phyloP scores from a whole-genome alignment of 2,329 filamentous ascomycete species.

The Colletotrichum filicis region DNA sequence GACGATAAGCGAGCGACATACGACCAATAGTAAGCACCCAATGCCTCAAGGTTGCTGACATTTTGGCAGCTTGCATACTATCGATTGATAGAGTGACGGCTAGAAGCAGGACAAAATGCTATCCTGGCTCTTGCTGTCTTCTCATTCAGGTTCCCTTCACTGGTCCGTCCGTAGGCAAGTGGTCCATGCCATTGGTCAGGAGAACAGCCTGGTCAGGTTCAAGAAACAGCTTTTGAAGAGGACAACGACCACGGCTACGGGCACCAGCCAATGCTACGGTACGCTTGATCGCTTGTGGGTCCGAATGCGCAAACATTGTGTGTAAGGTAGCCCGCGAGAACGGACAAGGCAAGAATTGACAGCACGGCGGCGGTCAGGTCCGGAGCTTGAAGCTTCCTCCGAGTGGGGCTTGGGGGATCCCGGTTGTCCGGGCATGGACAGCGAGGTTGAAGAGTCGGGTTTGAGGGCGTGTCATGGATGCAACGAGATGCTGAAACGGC shows the following conservation, averaged over 20 bases:
- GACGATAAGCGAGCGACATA: not conserved
- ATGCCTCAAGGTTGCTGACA: not conserved
- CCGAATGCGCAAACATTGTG: not conserved
- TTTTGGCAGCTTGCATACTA: not conserved
- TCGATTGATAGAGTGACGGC: not conserved
- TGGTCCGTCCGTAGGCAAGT: not conserved
- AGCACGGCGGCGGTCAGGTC: not conserved
- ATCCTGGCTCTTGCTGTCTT: not conserved
- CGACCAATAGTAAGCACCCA: not conserved
- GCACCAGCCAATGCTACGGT: not conserved
- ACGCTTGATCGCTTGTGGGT: not conserved
- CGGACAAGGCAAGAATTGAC: not conserved
- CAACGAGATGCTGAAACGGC: constrained; percentile 24
- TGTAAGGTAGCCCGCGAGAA: no score
- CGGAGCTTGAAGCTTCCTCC: constrained; percentile 12
- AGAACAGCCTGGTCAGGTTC: not conserved
- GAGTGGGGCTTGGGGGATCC: constrained; percentile 3
- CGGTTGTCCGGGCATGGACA: not conserved
- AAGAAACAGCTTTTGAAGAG: not conserved
- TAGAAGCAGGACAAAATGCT: not conserved
- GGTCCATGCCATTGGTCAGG: not conserved
- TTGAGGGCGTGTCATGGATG: constrained; percentile 3
- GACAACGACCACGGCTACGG: not conserved
- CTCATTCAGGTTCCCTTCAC: not conserved
- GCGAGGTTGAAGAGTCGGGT: not conserved